Conservation (phyloP, 768 basidiomycete species). For the Boletus pseudo-olivaceus region DNA sequence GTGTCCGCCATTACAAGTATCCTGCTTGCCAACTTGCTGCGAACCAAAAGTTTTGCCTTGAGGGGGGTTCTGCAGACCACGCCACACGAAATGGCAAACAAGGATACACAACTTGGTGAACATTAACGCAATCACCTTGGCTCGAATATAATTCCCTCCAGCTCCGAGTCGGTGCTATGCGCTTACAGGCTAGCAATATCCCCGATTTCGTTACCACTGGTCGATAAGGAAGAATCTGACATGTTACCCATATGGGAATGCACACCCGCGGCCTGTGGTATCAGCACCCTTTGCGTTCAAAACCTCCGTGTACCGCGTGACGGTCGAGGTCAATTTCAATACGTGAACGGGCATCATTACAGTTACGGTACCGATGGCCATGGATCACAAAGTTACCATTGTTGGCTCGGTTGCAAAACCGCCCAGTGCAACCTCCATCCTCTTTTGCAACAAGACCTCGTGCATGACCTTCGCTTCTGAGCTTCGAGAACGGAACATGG, state of each 20-base stretch:
- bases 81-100: constrained; percentile 29
- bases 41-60: constrained; percentile 24
- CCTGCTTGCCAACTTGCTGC: constrained; percentile 11
- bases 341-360: constrained; percentile 29
- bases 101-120: constrained; percentile 18
- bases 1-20: constrained; percentile 48
- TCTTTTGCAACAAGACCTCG: constrained; percentile 21
- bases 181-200: neutral
- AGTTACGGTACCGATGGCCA: constrained; percentile 31
- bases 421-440: neutral
- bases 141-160: neutral
- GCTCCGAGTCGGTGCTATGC: neutral
- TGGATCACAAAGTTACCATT: constrained; percentile 24
- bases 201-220: neutral
- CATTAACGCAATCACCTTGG: neutral
- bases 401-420: constrained; percentile 10
- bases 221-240: constrained; percentile 4
- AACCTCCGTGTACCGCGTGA: constrained; percentile 22
- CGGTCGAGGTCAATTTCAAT: constrained; percentile 20
- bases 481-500: constrained; percentile 23
- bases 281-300: constrained; percentile 9
- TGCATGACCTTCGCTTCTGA: constrained; percentile 24
- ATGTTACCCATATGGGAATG: neutral
- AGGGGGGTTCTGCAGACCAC: constrained; percentile 6
- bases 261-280: neutral